phyloP scores from a whole-genome alignment of 148 eudicot species.

The Chenopodium berlandieri region DNA sequence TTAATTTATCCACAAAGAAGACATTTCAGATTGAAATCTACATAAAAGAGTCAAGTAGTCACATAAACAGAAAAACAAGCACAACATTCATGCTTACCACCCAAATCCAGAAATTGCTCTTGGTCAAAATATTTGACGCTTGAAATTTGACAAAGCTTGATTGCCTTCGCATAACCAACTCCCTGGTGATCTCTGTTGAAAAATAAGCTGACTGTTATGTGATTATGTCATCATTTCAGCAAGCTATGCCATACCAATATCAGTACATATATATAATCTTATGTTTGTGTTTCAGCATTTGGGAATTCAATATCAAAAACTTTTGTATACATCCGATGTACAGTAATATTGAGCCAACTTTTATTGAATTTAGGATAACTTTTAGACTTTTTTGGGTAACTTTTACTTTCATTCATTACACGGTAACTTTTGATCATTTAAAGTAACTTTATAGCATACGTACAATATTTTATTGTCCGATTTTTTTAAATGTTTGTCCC shows the following conservation, averaged over 20 bases:
- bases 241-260: conserved; percentile 5
- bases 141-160: conserved; percentile 74
- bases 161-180: conserved; percentile 76
- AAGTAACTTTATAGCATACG: no score
- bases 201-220: conserved; percentile 11
- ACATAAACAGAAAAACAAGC: not conserved
- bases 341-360: no score
- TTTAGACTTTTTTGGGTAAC: no score
- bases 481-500: no score
- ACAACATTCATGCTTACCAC: conserved; percentile 51
- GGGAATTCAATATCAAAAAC: not conserved
- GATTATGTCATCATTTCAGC: conserved; percentile 9
- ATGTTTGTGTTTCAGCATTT: not conserved
- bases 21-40: not conserved
- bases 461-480: no score
- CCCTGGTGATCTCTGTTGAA: conserved; percentile 76
- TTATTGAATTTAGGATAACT: no score
- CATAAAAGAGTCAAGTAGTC: not conserved
- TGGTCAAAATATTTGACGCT: conserved; percentile 60
- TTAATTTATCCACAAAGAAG: not conserved
- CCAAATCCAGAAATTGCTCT: conserved; percentile 66
- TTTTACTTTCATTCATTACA: no score
- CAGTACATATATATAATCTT: not conserved
- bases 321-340: no score
- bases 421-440: no score